Evolutionary conservation across 345 rosid species (phyloP), one percentile per base, ranked within the genome.

Genomic region (Populus tremula): DNA sequence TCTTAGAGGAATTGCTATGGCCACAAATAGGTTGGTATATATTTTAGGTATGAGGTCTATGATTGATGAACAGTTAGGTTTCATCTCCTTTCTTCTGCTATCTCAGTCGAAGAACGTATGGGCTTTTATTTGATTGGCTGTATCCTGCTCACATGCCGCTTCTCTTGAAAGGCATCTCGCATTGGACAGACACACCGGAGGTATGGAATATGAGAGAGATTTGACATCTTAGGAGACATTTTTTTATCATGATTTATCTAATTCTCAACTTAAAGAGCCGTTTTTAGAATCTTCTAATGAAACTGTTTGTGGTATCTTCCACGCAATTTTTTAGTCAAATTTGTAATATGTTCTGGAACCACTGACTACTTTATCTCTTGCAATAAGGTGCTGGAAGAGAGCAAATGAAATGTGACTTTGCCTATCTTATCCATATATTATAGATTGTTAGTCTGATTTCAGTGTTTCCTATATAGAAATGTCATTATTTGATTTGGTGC

Each of bases 131-230:
- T 85, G 99, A 94, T 81, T 96, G 99, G 99, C 88, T 96, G 41
- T 96, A 96, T 88, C 98, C 99, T 49, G 86, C 88, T 41, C 98
- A 96, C 87, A 85, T 94, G 94, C 96, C 98, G 53, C 91, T 96
- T 87, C 93, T 96, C 78, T 87, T 94, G 87, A 94, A 88, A 87
- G 95, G 91, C 79, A 85, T 96, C 79, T 86, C 97, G n/a, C 91
- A 91, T 77, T 96, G 99, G 98, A 84, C 92, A 69, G 98, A 96
- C 88, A 88, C 96, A 39, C 99, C 98, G 8, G 99, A 92, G 99
- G 99, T 96, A 91, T 77, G 82, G 21, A 23, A 23, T 10, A 59
- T 8, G 64, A 59, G 14, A 59, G 64, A 9, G 27, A 59, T 59
- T 59, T 29, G 21, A 59, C 23, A 10, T 59, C 5, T n/a, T 1